Conservation (phyloP, 176 grass and related monocot species). For the Thinopyrum elongatum region DNA sequence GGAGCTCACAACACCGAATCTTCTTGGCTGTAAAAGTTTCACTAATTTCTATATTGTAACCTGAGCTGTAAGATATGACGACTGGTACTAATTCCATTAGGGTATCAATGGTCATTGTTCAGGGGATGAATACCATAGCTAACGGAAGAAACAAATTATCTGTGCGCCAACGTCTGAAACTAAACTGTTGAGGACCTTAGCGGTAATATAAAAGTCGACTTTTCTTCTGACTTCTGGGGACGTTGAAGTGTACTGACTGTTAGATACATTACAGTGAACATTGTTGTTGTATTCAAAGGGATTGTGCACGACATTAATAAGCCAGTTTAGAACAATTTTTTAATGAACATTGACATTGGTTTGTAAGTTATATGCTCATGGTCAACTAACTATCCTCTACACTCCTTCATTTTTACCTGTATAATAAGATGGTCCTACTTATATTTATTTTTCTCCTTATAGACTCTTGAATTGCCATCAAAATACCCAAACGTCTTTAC, state of each 20-base stretch:
- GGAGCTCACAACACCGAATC: background rate
- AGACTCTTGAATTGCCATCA: conserved; percentile 92
- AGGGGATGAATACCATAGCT: background rate
- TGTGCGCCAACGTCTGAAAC: background rate
- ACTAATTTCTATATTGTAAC: background rate
- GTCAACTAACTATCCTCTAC: conserved; percentile 19
- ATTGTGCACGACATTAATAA: background rate
- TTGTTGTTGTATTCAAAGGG: background rate
- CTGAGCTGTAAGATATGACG: background rate
- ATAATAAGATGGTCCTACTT: conserved; percentile 26
- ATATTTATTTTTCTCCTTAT: conserved; percentile 30
- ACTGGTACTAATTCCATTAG: background rate
- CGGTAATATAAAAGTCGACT: background rate
- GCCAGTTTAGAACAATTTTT: background rate
- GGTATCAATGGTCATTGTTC: background rate
- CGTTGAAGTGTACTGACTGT: background rate
- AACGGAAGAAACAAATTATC: background rate
- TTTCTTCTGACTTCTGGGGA: background rate
- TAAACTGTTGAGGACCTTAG: background rate
- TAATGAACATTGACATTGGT: background rate
- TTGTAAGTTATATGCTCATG: conserved; percentile 15
- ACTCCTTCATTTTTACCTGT: conserved; percentile 14
- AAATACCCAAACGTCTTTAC: conserved; percentile 89
- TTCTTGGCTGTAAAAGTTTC: conserved; percentile 9
- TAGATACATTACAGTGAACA: background rate